Base-by-base conservation (phyloP, 768 basidiomycete species). In the Tubosaeta sp. region DNA sequence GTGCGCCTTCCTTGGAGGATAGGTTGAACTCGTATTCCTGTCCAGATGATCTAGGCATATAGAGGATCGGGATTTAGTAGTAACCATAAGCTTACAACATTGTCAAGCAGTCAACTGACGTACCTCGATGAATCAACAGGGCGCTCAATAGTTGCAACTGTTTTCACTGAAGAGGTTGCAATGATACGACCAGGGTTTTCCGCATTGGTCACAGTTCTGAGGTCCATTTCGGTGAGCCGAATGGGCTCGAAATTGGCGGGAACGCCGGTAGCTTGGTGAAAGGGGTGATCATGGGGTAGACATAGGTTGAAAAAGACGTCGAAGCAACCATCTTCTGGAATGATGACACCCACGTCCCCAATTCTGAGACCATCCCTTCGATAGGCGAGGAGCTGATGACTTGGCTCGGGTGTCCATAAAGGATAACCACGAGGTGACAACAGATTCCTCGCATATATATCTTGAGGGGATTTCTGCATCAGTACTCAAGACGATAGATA, bases 231-330 rank as follows among this genome's bases (percentile, higher is more conserved):
- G 19, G 27, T 26, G 16, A 57, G 42, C 17, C 16, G 10, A 22
- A 73, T 34, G 3, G 59, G 64, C 7, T 49, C 25, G 49, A 71
- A 70, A 12, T 54, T 52, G 6, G 56, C 59, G 1, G 73, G 69
- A n/a, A 71, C 62, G 2, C 59, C 52, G 7, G 43, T 51, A 8
- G 41, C 42, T 29, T 31, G 39, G 8, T 54, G 46, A n/a, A 46
- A 58, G 2, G 55, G 33, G 42, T 73, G 68, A n/a, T 69, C 59
- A 22, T 22, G 22, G 22, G 22, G 22, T 22, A 22, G 22, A 22
- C 22, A 22, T 22, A 22, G 22, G 22, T 22, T 22, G 22, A 22
- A 22, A 22, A 22, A 22, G 22, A 22, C 22, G 22, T 22, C 22
- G 22, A 22, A 22, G 22, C 22, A 22, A 22, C 22, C 22, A 22